phyloP scores from a whole-genome alignment of 2,329 filamentous ascomycete genomes.

The Thermothelomyces thermophilus region DNA sequence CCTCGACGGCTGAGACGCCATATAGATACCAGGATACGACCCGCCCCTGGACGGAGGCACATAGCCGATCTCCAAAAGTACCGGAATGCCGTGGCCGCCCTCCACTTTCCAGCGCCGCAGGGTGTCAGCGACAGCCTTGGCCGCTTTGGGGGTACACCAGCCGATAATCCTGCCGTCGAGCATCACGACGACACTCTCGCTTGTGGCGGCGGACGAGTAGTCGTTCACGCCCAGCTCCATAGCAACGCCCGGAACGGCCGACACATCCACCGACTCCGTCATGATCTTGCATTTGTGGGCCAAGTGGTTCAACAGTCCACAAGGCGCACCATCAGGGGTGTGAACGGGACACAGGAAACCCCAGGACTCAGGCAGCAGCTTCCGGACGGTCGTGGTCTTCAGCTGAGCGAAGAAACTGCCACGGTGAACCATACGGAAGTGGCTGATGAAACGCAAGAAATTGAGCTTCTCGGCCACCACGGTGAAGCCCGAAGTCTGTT shows the following conservation, averaged over 20 bases:
- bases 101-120: slow-evolving; percentile 94
- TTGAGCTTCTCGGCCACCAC: slow-evolving; percentile 99
- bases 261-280: slow-evolving; percentile 67
- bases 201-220: slow-evolving; percentile 68
- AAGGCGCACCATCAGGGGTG: slow-evolving; percentile 92
- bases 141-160: slow-evolving; percentile 81
- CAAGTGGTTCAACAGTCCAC: slow-evolving; percentile 89
- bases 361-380: slow-evolving; percentile 93
- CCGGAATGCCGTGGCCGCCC: slow-evolving; percentile 70
- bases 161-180: slow-evolving; percentile 85
- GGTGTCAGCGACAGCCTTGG: slow-evolving; percentile 74
- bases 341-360: slow-evolving; percentile 96
- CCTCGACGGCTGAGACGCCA: slow-evolving; percentile 76
- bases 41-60: slow-evolving; percentile 82
- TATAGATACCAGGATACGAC: slow-evolving; percentile 94
- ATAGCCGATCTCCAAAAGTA: slow-evolving; percentile 84
- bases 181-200: slow-evolving; percentile 82
- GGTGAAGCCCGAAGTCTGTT: slow-evolving; percentile 90
- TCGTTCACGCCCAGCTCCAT: slow-evolving; percentile 72
- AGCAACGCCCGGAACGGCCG: slow-evolving; percentile 65
- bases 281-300: slow-evolving; percentile 90
- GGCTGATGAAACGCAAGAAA: slow-evolving; percentile 95
- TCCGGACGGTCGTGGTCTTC: slow-evolving; percentile 94
- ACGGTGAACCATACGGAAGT: slow-evolving; percentile 98
- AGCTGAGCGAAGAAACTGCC: slow-evolving; percentile 97